Base-by-base conservation (phyloP, 164 flowering plant species). In the Vitis amurensis region DNA sequence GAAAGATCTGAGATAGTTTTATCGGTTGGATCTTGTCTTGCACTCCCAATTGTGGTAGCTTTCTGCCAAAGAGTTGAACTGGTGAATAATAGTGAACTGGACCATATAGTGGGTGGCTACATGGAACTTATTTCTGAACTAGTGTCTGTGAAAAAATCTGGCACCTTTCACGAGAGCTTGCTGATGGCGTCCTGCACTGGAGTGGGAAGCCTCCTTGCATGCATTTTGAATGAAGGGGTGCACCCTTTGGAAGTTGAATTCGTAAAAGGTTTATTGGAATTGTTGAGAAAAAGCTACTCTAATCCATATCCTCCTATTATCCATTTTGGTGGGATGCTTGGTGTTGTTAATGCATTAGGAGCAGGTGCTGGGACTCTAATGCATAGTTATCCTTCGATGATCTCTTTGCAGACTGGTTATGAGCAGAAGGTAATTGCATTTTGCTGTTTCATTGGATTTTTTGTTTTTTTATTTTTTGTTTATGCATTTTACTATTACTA, bases 301-400 rank as follows among this genome's bases (percentile, higher is more conserved):
- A 75, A 66, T 64, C 77, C 89, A 69, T 75, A 81, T 58, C 90
- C 91, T 73, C 88, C 92, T 44, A 59, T 76, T 55, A 68, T 88
- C 67, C 89, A 85, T 80, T 76, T 93, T 64, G 92, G 98, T 80
- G 98, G 91, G 30, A 89, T 96, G 97, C 86, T 96, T 82, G 99
- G 98, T 76, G 91, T 93, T 75, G 93, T 96, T 66, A 96, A 90
- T 84, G 81, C 88, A 66, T 72, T 96, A 65, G 98, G 97, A 63
- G 98, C 95, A 19, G 82, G 85, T 63, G 92, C 91, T 27, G 99
- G 97, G 55, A 73, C 61, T 68, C 68, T 86, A 63, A 37, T 76
- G 55, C 70, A 62, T 62, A 37, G 56, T 49, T 62, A 68, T 68
- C 71, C 81, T 71, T 37, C 68, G 48, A 65, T 66, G 66, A 69